A percentile compares a stretch with the other conserved stretches of the same genome.
Evolutionary conservation across 2,329 filamentous ascomycete species (phyloP).

Genomic region (Malbranchea zuffiana): DNA sequence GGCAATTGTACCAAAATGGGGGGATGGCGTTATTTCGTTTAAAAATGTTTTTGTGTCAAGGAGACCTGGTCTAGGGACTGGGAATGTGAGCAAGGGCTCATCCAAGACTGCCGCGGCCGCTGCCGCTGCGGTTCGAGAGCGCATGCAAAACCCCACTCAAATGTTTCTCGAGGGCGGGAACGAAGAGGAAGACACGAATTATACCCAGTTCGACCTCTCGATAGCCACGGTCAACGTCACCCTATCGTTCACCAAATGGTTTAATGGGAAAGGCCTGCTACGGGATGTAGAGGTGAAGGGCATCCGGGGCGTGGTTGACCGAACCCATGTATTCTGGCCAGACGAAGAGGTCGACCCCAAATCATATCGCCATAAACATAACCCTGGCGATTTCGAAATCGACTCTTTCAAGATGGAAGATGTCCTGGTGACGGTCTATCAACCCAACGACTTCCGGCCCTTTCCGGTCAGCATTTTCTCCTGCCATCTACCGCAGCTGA

Average conservation of each 20-base stretch:
- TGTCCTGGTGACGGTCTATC: conserved; percentile 79
- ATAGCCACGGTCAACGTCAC: conserved; percentile 95
- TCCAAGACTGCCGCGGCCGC: conserved; percentile 73
- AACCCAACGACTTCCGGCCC: conserved; percentile 81
- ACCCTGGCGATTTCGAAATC: conserved; percentile 90
- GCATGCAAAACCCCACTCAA: conserved; percentile 37
- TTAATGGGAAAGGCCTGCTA: conserved; percentile 86
- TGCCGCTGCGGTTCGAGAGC: no score
- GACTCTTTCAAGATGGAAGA: conserved; percentile 96
- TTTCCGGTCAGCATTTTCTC: conserved; percentile 94
- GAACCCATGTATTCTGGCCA: conserved; percentile 68
- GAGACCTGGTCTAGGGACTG: conserved; percentile 68
- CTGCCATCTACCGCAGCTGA: conserved; percentile 80
- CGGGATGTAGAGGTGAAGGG: conserved; percentile 91
- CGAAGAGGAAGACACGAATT: conserved; percentile 80
- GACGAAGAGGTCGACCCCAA: conserved; percentile 63
- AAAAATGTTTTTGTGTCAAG: conserved; percentile 93
- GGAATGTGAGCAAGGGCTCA: conserved; percentile 86
- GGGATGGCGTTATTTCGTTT: conserved; percentile 88
- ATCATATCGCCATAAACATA: conserved; percentile 76
- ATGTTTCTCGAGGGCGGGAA: conserved; percentile 17
- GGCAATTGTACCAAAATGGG: conserved; percentile 93
- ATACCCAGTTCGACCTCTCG: conserved; percentile 92
- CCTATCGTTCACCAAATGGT: conserved; percentile 96
- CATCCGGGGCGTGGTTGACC: conserved; percentile 81